Base-by-base conservation (phyloP, 2,329 filamentous ascomycete genomes). In the Coleophoma cylindrospora region DNA sequence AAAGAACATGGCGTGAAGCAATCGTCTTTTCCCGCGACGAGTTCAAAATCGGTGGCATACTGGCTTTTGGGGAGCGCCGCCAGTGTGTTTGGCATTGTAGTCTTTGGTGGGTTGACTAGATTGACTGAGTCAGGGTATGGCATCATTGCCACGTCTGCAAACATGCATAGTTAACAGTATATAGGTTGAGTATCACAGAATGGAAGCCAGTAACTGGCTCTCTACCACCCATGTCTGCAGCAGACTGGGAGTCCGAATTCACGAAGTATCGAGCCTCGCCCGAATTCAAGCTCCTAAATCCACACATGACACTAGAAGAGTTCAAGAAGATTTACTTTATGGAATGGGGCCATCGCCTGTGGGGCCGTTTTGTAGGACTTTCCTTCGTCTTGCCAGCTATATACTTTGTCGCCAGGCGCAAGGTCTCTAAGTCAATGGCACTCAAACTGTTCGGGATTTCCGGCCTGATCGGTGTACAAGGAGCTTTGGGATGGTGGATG, bases 291-390 rank as follows among this genome's bases (percentile, higher is more conserved):
- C 80, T 91, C 54, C 79, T 99, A 60, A 99, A 99, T 72, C 87
- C 91, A 33, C 82, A 89, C 67, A 99, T 99, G 94, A 86, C 81
- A 33, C 76, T 99, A 50, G 80, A 84, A 51, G 94, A 99, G 67
- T 99, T 97, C 75, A 96, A 97, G 71, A 87, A 94, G 67, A 99
- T 99, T 59, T 99, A 97, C 79, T 99, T 87, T 69, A 97, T 97
- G 94, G 94, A 99, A 75, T 99, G 94, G 94, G 84, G 86, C 40
- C 94, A 99, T 70, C 83, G 94, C 32, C 78, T 96, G 49, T 97
- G 94, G 91, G 94, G 94, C 43, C 86, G 94, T 57, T 77, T 95
- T 60, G 89, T 99, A 51, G 94, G 94, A 52, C 70, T 97, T 55
- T 87, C 89, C 46, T 96, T 97, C 68, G 83, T 96, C 44, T 65